phyloP scores from a whole-genome alignment of 2,329 filamentous ascomycete genomes.

The Colletotrichum higginsianum region DNA sequence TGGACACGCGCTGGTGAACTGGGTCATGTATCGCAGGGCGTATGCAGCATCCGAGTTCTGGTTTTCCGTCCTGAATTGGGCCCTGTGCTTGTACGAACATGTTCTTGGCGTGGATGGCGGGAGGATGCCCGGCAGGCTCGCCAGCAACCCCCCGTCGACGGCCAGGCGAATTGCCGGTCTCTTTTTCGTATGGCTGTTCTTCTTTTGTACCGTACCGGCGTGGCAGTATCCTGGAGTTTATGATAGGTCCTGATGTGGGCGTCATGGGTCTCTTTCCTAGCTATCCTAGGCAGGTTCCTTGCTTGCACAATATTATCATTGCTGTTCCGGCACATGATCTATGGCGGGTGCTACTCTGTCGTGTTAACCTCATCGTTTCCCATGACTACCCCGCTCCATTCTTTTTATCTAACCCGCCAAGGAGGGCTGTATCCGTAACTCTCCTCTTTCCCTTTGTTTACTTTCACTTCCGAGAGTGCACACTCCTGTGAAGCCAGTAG shows the following conservation, averaged over 20 bases:
- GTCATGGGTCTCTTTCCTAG: neutral
- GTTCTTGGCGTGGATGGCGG: neutral
- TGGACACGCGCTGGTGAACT: conserved; percentile 6
- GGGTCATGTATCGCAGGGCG: conserved; percentile 4
- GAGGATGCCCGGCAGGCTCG: neutral
- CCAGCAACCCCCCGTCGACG: neutral
- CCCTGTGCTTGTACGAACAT: conserved; percentile 2
- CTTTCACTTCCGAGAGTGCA: conserved; percentile 3
- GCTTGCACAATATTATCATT: neutral
- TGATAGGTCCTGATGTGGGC: neutral
- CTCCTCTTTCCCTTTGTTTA: neutral
- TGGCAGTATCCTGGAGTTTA: conserved; percentile 13
- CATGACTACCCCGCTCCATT: neutral
- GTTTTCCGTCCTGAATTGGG: conserved; percentile 1
- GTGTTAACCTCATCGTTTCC: neutral
- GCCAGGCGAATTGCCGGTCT: conserved; percentile 5
- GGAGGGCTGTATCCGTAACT: neutral
- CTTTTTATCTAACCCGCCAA: neutral
- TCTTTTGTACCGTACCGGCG: conserved; percentile 14
- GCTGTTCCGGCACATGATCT: neutral
- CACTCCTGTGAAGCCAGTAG: neutral
- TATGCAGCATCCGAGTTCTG: neutral
- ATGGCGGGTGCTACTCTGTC: neutral
- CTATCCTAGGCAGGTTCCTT: conserved; percentile 1
- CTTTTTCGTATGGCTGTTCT: conserved; percentile 12